A percentile compares a stretch with the other conserved stretches of the same genome.
Conservation (phyloP, 768 basidiomycete genomes). For the Xerocomellus amylosporus region DNA sequence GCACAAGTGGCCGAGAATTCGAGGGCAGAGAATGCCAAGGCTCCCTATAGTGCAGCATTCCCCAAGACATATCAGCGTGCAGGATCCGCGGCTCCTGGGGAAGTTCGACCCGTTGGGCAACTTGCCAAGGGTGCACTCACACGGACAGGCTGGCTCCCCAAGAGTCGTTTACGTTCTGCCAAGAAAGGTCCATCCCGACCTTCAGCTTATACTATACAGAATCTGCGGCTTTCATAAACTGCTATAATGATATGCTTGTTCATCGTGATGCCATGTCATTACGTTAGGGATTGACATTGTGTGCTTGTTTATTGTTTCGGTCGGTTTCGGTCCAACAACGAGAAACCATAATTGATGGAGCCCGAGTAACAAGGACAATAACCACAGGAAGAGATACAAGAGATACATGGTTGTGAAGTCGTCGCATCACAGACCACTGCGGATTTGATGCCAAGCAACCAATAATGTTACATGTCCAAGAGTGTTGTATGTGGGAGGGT, state of each 20-base stretch:
- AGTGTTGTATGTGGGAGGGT: constrained; percentile 13
- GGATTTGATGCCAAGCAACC: constrained; percentile 19
- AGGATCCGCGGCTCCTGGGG: constrained; percentile 58
- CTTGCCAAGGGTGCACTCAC: constrained; percentile 55
- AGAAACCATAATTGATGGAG: constrained; percentile 7
- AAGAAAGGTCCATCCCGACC: constrained; percentile 10
- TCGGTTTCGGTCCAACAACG: neutral
- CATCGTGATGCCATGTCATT: constrained; percentile 1
- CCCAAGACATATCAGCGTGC: constrained; percentile 35
- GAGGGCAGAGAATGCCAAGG: constrained; percentile 30
- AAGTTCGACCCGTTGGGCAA: constrained; percentile 51
- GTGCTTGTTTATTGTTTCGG: constrained; percentile 12
- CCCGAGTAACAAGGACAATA: constrained; percentile 16
- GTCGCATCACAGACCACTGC: constrained; percentile 10
- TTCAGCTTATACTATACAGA: constrained; percentile 19
- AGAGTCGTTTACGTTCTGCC: constrained; percentile 15
- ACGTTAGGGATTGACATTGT: constrained; percentile 1
- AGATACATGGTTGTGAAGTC: constrained; percentile 5
- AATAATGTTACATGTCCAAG: constrained; percentile 29
- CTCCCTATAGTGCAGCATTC: constrained; percentile 22
- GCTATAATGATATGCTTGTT: constrained; percentile 2
- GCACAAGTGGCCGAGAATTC: constrained; percentile 36
- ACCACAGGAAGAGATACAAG: constrained; percentile 13
- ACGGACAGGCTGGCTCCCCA: constrained; percentile 26
- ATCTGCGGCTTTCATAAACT: constrained; percentile 20